Base-by-base conservation (phyloP, 2,329 filamentous ascomycete species). In the Ustulina deusta region DNA sequence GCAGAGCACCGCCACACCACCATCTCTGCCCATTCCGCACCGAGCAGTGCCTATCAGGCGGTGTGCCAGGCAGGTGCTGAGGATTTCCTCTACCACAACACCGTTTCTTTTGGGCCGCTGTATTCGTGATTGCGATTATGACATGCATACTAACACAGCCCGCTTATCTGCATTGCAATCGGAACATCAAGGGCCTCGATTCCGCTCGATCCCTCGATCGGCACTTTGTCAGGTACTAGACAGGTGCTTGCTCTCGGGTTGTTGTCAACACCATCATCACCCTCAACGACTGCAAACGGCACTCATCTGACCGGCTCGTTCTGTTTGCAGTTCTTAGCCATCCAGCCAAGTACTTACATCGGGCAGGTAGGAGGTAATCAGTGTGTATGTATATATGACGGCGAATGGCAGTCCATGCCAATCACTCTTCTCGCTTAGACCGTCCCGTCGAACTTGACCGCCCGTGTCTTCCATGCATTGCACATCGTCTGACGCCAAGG, bases 1-100 rank as follows among this genome's bases (percentile, higher is more conserved):
- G 15, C 32, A 38, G 25, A 40, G 51, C 61, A 63, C 52, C 57
- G 61, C 61, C 61, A 63, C 61, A 63, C 52, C 34, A 29, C 17
- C 27, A 34, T 20, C 27, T 34, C 56, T 46, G 42, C 42, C 42
- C 7, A 7, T 7, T 9, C 22, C 38, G 17, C 38, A 15, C 5
- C 46, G 11, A 48, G 1, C 7, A 17, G 7, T n/a, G 7, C 27
- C 27, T 7, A 32, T 17, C n/a, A 25, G 48, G 2, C 48, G 13
- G 2, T n/a, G 9, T 22, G 20, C 11, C 20, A 56, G 15, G 17
- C 15, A 32, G 22, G 52, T 61, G 61, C 25, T 20, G 9, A 7
- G 51, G 54, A n/a, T 27, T 49, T 36, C 42, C 15, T 60, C 42
- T 17, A 60, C 40, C 27, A 46, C 36, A 32, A 32, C 49, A 46